Percentiles rank a stretch among this genome's conserved stretches.
Evolutionary conservation across 306 rosid genomes (phyloP).

Genomic region (Rosa lucieae): DNA sequence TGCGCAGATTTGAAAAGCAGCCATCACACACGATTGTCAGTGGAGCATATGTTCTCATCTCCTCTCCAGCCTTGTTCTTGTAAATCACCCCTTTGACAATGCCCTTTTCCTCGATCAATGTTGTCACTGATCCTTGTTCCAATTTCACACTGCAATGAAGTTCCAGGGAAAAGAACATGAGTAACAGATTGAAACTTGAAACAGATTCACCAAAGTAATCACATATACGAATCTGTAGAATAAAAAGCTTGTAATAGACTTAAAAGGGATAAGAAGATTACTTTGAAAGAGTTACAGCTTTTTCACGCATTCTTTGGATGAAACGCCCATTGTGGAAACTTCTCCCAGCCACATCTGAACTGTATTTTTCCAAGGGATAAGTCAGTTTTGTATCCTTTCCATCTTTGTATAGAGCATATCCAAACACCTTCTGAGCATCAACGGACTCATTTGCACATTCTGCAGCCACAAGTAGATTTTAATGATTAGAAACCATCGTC

Average conservation of each 20-base stretch:
- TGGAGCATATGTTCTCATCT: constrained; percentile 33
- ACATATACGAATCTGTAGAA: neutral
- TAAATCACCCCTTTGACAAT: constrained; percentile 14
- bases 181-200: neutral
- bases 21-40: constrained; percentile 65
- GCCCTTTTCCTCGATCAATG: constrained; percentile 12
- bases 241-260: neutral
- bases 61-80: constrained; percentile 12
- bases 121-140: constrained; percentile 21
- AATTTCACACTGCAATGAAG: constrained; percentile 7
- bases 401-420: constrained; percentile 36
- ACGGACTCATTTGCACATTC: constrained; percentile 18
- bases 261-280: neutral
- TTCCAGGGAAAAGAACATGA: neutral
- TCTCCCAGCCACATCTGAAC: constrained; percentile 14
- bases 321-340: constrained; percentile 37
- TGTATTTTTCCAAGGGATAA: neutral
- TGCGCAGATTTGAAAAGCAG: constrained; percentile 83
- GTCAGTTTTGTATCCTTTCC: constrained; percentile 4
- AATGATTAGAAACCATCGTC: neutral
- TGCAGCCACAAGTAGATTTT: constrained; percentile 30
- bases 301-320: constrained; percentile 41
- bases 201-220: neutral
- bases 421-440: constrained; percentile 28
- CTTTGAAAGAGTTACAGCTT: constrained; percentile 14